These are phyloP conservation scores for Thermochaetoides thermophila DNA, from an alignment of 495 filamentous ascomycete genomes.

Conservation along the genomic window DNA sequence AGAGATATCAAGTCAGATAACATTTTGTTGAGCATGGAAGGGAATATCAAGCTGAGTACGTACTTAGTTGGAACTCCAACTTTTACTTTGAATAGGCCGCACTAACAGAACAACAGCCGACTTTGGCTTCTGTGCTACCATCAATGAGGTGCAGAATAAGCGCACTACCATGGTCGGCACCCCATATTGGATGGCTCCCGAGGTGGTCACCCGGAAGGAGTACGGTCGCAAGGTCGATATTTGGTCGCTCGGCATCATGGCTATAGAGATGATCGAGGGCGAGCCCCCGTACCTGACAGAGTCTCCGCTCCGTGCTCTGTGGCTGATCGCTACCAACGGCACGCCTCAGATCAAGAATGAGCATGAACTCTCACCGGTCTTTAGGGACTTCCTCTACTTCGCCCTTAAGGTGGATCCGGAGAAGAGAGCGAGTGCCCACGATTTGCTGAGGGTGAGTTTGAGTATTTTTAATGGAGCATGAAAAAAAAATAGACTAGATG, in stretches of 20 bases:
- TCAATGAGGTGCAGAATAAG: conserved; percentile 93
- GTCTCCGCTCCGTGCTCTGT: conserved; percentile 81
- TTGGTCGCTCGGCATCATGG: conserved; percentile 98
- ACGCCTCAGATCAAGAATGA: conserved; percentile 93
- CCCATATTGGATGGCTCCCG: conserved; percentile 98
- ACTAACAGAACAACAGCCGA: conserved; percentile 75
- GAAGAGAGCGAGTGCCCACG: conserved; percentile 86
- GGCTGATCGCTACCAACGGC: conserved; percentile 92
- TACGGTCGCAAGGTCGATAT: conserved; percentile 98
- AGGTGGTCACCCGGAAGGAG: conserved; percentile 93
- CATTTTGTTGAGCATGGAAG: conserved; percentile 84
- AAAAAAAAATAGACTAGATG: no score
- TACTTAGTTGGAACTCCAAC: conserved; percentile 7
- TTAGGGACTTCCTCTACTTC: conserved; percentile 79
- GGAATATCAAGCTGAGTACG: conserved; percentile 95
- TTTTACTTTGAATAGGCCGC: not conserved
- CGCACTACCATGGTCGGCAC: conserved; percentile 98
- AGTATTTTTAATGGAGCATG: no score
- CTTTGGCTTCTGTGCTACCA: conserved; percentile 97
- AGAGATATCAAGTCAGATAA: conserved; percentile 99
- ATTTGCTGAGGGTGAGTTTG: conserved; percentile 74
- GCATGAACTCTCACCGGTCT: conserved; percentile 60
- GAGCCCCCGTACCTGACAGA: conserved; percentile 96
- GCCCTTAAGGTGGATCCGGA: conserved; percentile 93
- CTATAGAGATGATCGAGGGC: conserved; percentile 99